These are phyloP conservation scores for Tylopilus sp. DNA, from an alignment of 1,284 basidiomycete genomes.

Conservation along the genomic window DNA sequence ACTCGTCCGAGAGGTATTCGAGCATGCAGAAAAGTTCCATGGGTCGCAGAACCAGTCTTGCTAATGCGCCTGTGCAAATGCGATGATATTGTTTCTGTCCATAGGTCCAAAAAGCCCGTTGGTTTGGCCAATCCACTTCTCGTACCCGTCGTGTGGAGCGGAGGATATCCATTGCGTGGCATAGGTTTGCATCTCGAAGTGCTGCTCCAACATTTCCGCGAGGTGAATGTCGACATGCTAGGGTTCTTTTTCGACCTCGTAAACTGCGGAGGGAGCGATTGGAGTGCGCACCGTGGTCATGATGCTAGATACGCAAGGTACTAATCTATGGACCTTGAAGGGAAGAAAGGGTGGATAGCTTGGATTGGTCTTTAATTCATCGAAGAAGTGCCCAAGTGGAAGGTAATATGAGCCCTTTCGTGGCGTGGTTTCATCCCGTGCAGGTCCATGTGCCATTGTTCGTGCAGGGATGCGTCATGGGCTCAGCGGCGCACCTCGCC, in stretches of 20 bases:
- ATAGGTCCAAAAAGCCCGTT: not conserved
- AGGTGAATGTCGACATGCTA: not conserved
- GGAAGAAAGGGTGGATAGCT: too few relatives aligned
- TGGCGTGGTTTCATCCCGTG: not conserved
- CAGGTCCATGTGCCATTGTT: not conserved
- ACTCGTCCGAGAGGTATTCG: slow-evolving; percentile 1
- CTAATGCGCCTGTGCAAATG: not conserved
- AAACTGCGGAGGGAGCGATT: not conserved
- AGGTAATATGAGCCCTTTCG: not conserved
- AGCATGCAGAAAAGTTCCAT: not conserved
- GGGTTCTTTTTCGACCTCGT: not conserved
- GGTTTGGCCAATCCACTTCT: not conserved
- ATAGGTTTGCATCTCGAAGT: not conserved
- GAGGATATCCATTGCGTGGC: not conserved
- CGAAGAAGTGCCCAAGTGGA: not conserved
- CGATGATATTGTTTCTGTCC: slow-evolving; percentile 1
- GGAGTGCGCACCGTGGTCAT: not conserved
- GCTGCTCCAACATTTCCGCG: too few relatives aligned
- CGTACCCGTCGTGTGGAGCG: not conserved
- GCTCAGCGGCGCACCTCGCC: not conserved
- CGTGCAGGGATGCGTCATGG: not conserved
- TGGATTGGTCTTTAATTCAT: not conserved
- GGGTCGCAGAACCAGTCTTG: not conserved
- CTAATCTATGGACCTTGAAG: not conserved
- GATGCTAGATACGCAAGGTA: not conserved